Conservation (phyloP, 257 asterid genomes). For the Solanum chiquidenum region DNA sequence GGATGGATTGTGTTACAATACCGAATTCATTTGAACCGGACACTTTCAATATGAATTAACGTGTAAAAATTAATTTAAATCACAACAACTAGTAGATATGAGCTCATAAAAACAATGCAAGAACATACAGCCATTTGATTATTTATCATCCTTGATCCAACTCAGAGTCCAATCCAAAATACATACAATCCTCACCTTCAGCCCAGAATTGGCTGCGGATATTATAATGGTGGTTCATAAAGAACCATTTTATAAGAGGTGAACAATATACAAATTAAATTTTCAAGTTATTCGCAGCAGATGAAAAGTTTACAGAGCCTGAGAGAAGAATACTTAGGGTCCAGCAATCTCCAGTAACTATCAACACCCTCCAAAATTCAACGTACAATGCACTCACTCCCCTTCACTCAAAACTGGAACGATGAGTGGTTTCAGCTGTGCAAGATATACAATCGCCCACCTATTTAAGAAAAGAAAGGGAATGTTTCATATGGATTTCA, state of each 20-base stretch:
- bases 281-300: neutral
- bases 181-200: neutral
- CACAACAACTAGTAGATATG: neutral
- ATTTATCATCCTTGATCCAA: neutral
- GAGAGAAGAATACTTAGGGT: constrained; percentile 2
- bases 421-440: constrained; percentile 88
- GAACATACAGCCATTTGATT: neutral
- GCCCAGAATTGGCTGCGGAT: neutral
- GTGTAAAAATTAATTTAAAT: neutral
- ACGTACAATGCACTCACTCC: constrained; percentile 7
- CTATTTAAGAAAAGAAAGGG: constrained; percentile 13
- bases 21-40: neutral
- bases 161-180: neutral
- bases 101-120: neutral
- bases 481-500: neutral
- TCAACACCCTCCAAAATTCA: neutral
- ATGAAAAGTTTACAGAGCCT: constrained; percentile 6
- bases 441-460: constrained; percentile 91
- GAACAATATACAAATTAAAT: constrained; percentile 4
- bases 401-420: constrained; percentile 79
- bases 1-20: neutral
- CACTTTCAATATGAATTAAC: neutral
- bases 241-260: neutral
- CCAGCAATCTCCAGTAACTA: neutral
- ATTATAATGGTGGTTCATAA: neutral